Evolutionary conservation across 352 stramenopile genomes (phyloP).

Genomic region (Aphanomyces euteiches): DNA sequence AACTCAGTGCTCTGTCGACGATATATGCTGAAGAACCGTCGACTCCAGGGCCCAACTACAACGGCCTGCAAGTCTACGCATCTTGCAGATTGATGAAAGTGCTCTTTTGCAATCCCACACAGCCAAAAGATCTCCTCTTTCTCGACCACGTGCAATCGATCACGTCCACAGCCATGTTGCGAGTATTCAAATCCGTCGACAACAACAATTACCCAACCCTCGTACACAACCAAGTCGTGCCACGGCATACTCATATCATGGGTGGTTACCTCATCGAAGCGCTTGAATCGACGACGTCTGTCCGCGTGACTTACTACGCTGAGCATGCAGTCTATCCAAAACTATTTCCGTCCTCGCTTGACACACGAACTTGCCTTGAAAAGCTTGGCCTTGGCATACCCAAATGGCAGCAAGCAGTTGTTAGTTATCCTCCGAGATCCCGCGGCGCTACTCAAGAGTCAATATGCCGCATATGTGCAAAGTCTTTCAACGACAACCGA

Average conservation of each 20-base stretch:
- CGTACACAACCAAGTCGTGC: constrained; percentile 4
- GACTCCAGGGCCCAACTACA: neutral
- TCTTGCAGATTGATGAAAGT: constrained; percentile 22
- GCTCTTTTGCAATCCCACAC: constrained; percentile 13
- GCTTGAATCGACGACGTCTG: neutral
- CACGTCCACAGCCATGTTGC: constrained; percentile 3
- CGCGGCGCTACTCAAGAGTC: neutral
- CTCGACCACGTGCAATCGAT: constrained; percentile 26
- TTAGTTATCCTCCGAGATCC: neutral
- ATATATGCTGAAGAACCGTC: neutral
- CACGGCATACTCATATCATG: constrained; percentile 20
- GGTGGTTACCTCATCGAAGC: constrained; percentile 14
- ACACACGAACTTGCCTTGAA: constrained; percentile 19
- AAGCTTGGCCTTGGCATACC: constrained; percentile 11
- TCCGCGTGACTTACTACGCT: constrained; percentile 20
- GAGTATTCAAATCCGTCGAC: constrained; percentile 28
- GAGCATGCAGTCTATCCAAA: constrained; percentile 25
- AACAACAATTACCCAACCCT: constrained; percentile 19
- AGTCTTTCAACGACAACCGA: constrained; percentile 19
- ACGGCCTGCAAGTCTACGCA: neutral
- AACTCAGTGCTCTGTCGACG: neutral
- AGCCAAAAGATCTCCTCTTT: constrained; percentile 24
- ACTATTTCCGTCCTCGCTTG: constrained; percentile 1
- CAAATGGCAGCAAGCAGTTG: neutral
- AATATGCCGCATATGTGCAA: constrained; percentile 21